Percentiles rank a stretch among this genome's conserved stretches.
Evolutionary conservation across 129 eudicot species (phyloP).

Genomic region (Pulicaria dysenterica): DNA sequence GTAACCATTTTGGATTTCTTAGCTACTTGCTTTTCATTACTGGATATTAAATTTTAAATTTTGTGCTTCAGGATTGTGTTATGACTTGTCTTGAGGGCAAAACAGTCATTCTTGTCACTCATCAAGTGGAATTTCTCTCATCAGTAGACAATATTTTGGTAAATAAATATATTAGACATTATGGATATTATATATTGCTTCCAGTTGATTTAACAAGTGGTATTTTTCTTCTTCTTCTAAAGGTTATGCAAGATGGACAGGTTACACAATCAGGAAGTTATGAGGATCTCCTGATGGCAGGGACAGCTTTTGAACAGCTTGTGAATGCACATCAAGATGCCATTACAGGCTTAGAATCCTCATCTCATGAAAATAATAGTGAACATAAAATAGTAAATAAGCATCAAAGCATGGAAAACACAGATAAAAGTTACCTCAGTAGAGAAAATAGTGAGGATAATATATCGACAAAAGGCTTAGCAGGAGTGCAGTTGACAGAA

Average conservation of each 20-base stretch:
- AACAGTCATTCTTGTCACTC: slow-evolving; percentile 79
- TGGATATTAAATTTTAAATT: slow-evolving; percentile 3
- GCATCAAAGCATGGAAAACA: slow-evolving; percentile 20
- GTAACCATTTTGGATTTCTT: slow-evolving; percentile 8
- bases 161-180: slow-evolving; percentile 22
- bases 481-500: slow-evolving; percentile 61
- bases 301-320: slow-evolving; percentile 67
- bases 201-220: too few relatives aligned
- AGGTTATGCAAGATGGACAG: slow-evolving; percentile 75
- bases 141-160: slow-evolving; percentile 72
- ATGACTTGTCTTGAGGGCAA: slow-evolving; percentile 59
- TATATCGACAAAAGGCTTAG: slow-evolving; percentile 19
- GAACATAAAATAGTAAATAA: slow-evolving; percentile 4
- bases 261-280: slow-evolving; percentile 72
- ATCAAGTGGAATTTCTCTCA: slow-evolving; percentile 83
- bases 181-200: not conserved
- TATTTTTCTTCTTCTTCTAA: not conserved
- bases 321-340: slow-evolving; percentile 69
- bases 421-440: slow-evolving; percentile 12
- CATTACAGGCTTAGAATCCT: slow-evolving; percentile 45
- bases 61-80: slow-evolving; percentile 68
- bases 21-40: slow-evolving; percentile 2
- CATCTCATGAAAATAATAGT: slow-evolving; percentile 22
- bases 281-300: slow-evolving; percentile 53
- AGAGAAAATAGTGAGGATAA: slow-evolving; percentile 49